phyloP scores from a whole-genome alignment of 2,329 filamentous ascomycete genomes.

The Boeremia lycopersici region DNA sequence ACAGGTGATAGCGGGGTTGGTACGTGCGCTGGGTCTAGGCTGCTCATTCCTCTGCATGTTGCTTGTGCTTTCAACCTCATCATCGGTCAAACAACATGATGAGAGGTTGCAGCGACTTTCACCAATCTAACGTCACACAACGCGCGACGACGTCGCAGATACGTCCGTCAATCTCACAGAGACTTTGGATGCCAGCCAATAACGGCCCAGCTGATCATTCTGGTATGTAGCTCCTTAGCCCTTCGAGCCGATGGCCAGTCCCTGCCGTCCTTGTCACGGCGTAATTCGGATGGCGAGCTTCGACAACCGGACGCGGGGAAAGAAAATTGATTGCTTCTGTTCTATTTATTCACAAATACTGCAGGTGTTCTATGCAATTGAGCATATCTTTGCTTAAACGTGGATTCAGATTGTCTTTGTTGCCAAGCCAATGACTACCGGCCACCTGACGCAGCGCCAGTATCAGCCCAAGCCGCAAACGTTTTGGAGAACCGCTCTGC shows the following conservation, averaged over 20 bases:
- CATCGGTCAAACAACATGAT: conserved; percentile 25
- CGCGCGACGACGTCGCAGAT: conserved; percentile 23
- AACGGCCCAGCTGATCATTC: background rate
- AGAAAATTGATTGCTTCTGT: background rate
- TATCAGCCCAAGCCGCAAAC: conserved; percentile 37
- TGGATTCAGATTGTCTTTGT: conserved; percentile 4
- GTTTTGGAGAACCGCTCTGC: conserved; percentile 40
- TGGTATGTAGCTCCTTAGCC: conserved; percentile 2
- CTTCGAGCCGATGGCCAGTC: conserved; percentile 1
- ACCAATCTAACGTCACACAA: conserved; percentile 19
- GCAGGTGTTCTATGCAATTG: conserved; percentile 12
- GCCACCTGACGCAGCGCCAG: conserved; percentile 38
- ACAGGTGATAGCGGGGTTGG: conserved; percentile 13
- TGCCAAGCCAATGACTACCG: conserved; percentile 25
- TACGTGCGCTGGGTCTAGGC: conserved; percentile 22
- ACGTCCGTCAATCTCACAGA: conserved; percentile 14
- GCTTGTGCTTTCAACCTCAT: conserved; percentile 13
- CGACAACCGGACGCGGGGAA: conserved; percentile 14
- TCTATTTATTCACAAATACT: conserved; percentile 1
- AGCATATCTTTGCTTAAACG: conserved; percentile 18
- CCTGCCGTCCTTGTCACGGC: conserved; percentile 9
- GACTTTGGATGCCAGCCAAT: conserved; percentile 15
- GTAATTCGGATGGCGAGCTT: conserved; percentile 12
- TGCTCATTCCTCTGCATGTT: conserved; percentile 22
- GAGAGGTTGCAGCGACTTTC: conserved; percentile 22